These are phyloP conservation scores for Auriscalpium vulgare DNA, from an alignment of 768 basidiomycete species.

Conservation along the genomic window DNA sequence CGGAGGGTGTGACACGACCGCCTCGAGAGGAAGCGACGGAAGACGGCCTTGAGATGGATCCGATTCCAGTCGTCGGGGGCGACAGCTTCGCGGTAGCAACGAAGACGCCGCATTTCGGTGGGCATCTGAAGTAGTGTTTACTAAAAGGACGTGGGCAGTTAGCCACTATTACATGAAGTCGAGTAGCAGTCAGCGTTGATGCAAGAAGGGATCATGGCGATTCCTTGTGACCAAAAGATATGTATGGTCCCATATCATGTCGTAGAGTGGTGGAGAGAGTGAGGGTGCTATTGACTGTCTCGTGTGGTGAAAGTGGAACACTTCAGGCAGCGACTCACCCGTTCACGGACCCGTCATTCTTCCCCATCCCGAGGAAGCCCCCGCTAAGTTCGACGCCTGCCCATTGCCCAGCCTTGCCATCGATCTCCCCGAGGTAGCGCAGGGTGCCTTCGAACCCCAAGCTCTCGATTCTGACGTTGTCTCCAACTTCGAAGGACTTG, in stretches of 20 bases:
- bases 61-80: slow-evolving; percentile 55
- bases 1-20: slow-evolving; percentile 40
- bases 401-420: slow-evolving; percentile 86
- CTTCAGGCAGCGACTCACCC: slow-evolving; percentile 50
- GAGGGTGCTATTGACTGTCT: no score
- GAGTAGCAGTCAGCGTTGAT: not conserved
- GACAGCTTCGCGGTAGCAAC: slow-evolving; percentile 79
- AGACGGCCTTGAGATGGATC: slow-evolving; percentile 49
- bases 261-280: no score
- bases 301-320: no score
- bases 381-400: slow-evolving; percentile 87
- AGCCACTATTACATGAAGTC: not conserved
- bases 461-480: slow-evolving; percentile 80
- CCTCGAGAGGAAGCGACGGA: slow-evolving; percentile 73
- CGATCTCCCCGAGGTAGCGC: slow-evolving; percentile 75
- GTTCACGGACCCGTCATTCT: slow-evolving; percentile 86
- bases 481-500: slow-evolving; percentile 58
- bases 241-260: no score
- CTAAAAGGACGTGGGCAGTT: slow-evolving; percentile 1
- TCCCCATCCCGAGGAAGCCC: slow-evolving; percentile 85
- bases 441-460: slow-evolving; percentile 83
- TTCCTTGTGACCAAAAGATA: no score
- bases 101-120: slow-evolving; percentile 86
- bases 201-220: slow-evolving; percentile 3
- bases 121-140: slow-evolving; percentile 68